Base-by-base conservation (phyloP, 2,329 filamentous ascomycete species). In the Akanthomyces lecanii region DNA sequence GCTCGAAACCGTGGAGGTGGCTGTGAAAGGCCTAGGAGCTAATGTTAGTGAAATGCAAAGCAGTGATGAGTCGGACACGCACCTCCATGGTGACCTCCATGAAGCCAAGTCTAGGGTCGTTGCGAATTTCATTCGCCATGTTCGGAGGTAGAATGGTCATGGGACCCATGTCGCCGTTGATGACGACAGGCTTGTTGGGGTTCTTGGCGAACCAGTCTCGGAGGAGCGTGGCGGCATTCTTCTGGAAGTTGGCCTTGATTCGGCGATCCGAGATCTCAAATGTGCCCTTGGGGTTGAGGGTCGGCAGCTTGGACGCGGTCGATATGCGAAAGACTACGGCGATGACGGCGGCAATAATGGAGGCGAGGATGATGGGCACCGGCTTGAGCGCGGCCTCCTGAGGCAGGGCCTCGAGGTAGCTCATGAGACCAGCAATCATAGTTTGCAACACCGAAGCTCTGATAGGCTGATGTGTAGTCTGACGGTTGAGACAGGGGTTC, bases 61-160 rank as follows among this genome's bases (percentile, higher is more conserved):
- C 12, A 33, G 54, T 23, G 42, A 33, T 5, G 11, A 47, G 18
- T 16, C 11, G 36, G 28, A 36, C 1, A 30, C 25, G 12, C 30
- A 64, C 63, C 52, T 56, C 50, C 28, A 47, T 36, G 12, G 63
- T 61, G 1, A 66, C 56, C 8, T 66, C 38, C 12, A 40, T 42
- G 38, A 70, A 67, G 56, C 62, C 61, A 8, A 70, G 63, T 8
- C 63, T 63, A 5, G 58, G 53, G 7, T 70, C 65, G 23, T 70
- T 70, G 11, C 69, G 67, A 16, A 70, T 68, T 2, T 68, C 67
- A 38, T 69, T 56, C 11, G 63, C 48, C 36, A 69, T 65, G 12
- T 28, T 51, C 4, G 63, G 25, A 0, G 69, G 69, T 0, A 71
- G 62, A 33, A 70, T 53, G 4, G 65, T 64, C 10, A 66, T 33